phyloP scores from a whole-genome alignment of 768 basidiomycete genomes.

The Suillus occidentalis region DNA sequence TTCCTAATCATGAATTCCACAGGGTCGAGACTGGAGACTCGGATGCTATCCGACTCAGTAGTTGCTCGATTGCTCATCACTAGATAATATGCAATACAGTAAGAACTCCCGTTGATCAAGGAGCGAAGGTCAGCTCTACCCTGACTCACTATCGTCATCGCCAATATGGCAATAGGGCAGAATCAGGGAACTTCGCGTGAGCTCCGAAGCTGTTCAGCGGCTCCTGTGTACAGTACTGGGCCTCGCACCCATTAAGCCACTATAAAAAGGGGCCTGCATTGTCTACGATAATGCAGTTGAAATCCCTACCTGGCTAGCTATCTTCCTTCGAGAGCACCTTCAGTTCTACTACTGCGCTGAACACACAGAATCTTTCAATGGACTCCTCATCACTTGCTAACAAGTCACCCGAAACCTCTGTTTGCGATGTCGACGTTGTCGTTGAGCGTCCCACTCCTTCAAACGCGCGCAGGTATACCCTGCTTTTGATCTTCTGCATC shows the following conservation, averaged over 20 bases:
- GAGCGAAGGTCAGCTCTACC: background rate
- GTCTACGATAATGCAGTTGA: background rate
- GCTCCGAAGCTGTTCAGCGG: background rate
- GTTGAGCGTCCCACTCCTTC: background rate
- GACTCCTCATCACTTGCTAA: background rate
- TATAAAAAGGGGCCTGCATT: background rate
- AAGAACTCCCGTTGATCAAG: background rate
- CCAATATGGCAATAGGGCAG: background rate
- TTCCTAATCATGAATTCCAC: too few species aligned
- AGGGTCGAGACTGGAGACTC: too few species aligned
- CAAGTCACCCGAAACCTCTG: background rate
- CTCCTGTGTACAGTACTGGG: background rate
- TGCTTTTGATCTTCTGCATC: slow-evolving; percentile 35
- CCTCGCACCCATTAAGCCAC: background rate
- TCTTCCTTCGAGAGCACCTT: background rate
- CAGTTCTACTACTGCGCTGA: background rate
- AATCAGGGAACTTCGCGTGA: background rate
- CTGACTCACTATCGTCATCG: too few species aligned
- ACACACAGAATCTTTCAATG: background rate
- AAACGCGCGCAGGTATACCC: slow-evolving; percentile 3
- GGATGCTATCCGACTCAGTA: too few species aligned
- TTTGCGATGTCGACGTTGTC: background rate
- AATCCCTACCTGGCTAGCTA: background rate
- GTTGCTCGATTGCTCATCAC: background rate
- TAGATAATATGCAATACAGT: background rate